phyloP scores from a whole-genome alignment of 768 basidiomycete species.

The Boletus sp. region DNA sequence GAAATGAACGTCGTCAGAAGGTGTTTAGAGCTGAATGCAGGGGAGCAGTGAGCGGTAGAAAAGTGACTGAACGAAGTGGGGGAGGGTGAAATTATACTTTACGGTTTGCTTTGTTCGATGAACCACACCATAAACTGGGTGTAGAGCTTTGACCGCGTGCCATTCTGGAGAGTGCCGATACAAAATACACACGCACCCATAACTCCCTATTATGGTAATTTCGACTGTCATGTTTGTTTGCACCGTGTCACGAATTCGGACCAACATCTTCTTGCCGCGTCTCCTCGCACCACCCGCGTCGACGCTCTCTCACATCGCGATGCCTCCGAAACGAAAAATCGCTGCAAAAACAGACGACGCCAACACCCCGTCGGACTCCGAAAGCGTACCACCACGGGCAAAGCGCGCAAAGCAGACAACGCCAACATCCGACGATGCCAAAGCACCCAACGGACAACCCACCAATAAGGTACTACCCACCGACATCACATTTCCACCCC shows the following conservation, averaged over 20 bases:
- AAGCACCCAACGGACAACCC: slow-evolving; percentile 51
- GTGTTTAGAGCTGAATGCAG: background rate
- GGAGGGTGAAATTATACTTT: background rate
- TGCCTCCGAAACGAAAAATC: slow-evolving; percentile 32
- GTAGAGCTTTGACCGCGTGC: slow-evolving; percentile 11
- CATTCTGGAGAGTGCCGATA: background rate
- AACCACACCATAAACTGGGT: background rate
- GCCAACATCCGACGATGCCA: slow-evolving; percentile 9
- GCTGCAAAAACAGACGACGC: slow-evolving; percentile 35
- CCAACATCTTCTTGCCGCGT: background rate
- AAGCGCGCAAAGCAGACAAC: slow-evolving; percentile 29
- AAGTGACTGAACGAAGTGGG: background rate
- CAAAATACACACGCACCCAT: slow-evolving; percentile 18
- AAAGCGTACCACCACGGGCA: slow-evolving; percentile 18
- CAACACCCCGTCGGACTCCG: slow-evolving; percentile 29
- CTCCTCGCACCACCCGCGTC: background rate
- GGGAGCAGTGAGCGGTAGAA: background rate
- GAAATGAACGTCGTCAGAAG: background rate
- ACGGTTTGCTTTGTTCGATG: background rate
- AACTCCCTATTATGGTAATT: slow-evolving; percentile 6
- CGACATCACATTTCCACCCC: slow-evolving; percentile 54
- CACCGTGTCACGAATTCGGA: background rate
- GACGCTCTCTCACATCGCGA: slow-evolving; percentile 2
- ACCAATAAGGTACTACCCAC: slow-evolving; percentile 73
- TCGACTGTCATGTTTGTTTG: background rate